Evolutionary conservation across 352 stramenopile genomes (phyloP), one percentile per base, ranked within the genome.

Genomic region (Phytophthora fragariae): DNA sequence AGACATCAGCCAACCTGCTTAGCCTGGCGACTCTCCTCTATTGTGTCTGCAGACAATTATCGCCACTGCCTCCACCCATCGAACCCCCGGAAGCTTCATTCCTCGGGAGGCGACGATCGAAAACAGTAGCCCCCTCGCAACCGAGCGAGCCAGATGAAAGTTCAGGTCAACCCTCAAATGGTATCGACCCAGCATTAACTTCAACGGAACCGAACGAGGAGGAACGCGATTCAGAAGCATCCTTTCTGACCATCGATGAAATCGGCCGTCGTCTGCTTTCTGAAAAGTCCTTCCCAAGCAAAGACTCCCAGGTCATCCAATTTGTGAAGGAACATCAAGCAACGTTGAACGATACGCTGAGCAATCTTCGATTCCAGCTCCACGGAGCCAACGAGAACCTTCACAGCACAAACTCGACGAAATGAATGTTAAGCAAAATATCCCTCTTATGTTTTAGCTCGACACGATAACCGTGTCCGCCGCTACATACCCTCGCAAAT

Each of bases 1-100:
- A 70, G 27, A 64, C 65, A 24, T 56, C 65, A 27, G 66, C 66
- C 35, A 90, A 91, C 47, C 41, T 92, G 29, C 67, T 69, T 21
- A 88, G 66, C 54, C 60, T 91, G 8, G 83, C 83, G 15, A 86
- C 85, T 8, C 58, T 89, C 24, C 57, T 91, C n/a, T 92, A 90
- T 58, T 65, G 75, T 49, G 82, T 89, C 62, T 76, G 75, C 53
- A 66, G 49, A 29, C 63, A 75, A 9, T 57, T 90, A 11, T 89
- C 83, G 15, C 72, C 80, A 27, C 64, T 92, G 5, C 83, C 85
- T 53, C 37, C 68, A n/a, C 39, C 79, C 10, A 19, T 39, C 1
- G 58, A 62, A n/a, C 9, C 47, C 35, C 19, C 47, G 54, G 64
- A 65, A 21, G 1, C 17, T 59, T 71, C 24, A 24, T 66, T 65